phyloP scores from a whole-genome alignment of 768 basidiomycete genomes.

The Favolaschia claudopus region DNA sequence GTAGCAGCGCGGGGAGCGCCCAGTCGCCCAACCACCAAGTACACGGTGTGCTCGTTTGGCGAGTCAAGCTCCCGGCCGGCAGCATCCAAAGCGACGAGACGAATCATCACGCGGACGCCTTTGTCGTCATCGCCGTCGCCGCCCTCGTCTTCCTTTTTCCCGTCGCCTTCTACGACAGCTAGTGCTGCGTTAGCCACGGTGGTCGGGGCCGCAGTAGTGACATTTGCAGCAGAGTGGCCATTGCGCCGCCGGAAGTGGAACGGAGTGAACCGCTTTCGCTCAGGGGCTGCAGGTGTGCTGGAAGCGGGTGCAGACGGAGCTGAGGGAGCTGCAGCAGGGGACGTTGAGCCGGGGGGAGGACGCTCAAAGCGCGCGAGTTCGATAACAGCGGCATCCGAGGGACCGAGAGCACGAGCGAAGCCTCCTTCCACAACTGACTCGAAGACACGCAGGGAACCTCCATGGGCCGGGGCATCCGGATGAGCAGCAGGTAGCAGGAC shows the following conservation, averaged over 20 bases:
- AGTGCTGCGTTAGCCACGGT: conserved; percentile 67
- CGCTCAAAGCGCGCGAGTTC: conserved; percentile 82
- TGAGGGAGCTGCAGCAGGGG: conserved; percentile 24
- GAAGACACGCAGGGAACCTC: conserved; percentile 59
- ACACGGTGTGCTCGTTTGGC: conserved; percentile 88
- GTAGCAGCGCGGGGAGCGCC: conserved; percentile 43
- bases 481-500: conserved; percentile 74
- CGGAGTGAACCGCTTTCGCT: conserved; percentile 67
- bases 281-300: conserved; percentile 24
- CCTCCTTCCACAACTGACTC: conserved; percentile 80
- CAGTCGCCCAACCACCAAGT: conserved; percentile 83
- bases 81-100: conserved; percentile 82
- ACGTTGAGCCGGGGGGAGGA: conserved; percentile 29
- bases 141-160: conserved; percentile 49
- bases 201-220: conserved; percentile 40
- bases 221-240: conserved; percentile 50
- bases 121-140: conserved; percentile 59
- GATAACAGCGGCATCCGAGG: conserved; percentile 81
- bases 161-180: conserved; percentile 77
- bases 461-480: conserved; percentile 55
- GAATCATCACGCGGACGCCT: conserved; percentile 82
- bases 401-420: conserved; percentile 74
- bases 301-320: conserved; percentile 19
- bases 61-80: conserved; percentile 71
- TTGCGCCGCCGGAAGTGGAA: conserved; percentile 72